Evolutionary conservation across 2,329 filamentous ascomycete genomes (phyloP).

Genomic region (Scedosporium boydii): DNA sequence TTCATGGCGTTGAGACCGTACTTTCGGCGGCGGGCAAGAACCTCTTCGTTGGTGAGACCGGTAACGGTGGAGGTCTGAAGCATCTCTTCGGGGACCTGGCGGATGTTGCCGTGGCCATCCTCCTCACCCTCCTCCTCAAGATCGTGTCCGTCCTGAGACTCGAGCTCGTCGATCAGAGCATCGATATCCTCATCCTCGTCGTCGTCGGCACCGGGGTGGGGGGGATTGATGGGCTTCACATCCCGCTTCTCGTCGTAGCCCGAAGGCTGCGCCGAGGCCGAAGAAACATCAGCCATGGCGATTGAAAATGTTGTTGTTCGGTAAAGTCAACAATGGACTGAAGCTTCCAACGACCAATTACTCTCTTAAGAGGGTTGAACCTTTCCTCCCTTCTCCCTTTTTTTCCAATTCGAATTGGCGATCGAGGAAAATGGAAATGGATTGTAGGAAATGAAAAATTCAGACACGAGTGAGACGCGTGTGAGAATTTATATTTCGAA

Average conservation of each 20-base stretch:
- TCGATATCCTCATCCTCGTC: conserved; percentile 74
- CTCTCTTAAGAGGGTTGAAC: not conserved
- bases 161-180: conserved; percentile 76
- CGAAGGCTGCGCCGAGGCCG: conserved; percentile 42
- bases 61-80: conserved; percentile 61
- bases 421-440: conserved; percentile 11
- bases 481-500: conserved; percentile 14
- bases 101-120: conserved; percentile 42
- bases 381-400: conserved; percentile 1
- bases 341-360: not conserved
- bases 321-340: not conserved
- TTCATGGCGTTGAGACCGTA: conserved; percentile 83
- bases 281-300: conserved; percentile 44
- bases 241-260: conserved; percentile 55
- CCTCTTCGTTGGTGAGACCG: conserved; percentile 66
- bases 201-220: conserved; percentile 50
- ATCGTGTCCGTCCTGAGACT: conserved; percentile 67
- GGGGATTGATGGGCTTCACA: conserved; percentile 21
- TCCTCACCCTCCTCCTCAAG: conserved; percentile 42
- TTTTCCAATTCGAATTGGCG: conserved; percentile 7
- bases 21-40: conserved; percentile 53
- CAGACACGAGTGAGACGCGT: conserved; percentile 5
- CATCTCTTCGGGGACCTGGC: conserved; percentile 61
- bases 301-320: conserved; percentile 13
- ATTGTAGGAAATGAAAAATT: conserved; percentile 14